A percentile compares a stretch with the other conserved stretches of the same genome.
phyloP scores from a whole-genome alignment of 129 eudicot genomes.

The Artemisia argyi region DNA sequence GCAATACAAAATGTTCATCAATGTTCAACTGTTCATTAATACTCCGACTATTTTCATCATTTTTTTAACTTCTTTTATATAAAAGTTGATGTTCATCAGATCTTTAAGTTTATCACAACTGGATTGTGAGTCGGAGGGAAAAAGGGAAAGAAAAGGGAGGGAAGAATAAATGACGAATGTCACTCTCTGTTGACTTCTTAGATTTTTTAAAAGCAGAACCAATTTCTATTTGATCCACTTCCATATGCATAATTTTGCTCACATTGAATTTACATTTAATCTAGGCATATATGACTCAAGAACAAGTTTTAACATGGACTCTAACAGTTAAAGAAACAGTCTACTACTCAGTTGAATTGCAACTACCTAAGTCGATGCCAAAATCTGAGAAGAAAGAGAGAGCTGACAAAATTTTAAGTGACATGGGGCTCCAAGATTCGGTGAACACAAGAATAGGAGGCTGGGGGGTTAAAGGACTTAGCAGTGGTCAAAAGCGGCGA shows the following conservation, averaged over 20 bases:
- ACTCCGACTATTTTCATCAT: too few relatives aligned
- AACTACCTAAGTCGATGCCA: conserved; percentile 60
- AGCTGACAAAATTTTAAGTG: conserved; percentile 63
- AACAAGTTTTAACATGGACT: conserved; percentile 23
- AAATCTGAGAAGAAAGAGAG: conserved; percentile 55
- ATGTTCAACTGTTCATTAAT: too few relatives aligned
- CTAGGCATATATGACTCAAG: conserved; percentile 85
- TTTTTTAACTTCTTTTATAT: too few relatives aligned
- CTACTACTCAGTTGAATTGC: conserved; percentile 77
- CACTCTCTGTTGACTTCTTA: too few relatives aligned
- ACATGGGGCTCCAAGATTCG: conserved; percentile 83
- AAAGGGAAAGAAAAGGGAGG: too few relatives aligned
- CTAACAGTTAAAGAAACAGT: conserved; percentile 65
- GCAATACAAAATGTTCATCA: too few relatives aligned
- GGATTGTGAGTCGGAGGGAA: too few relatives aligned
- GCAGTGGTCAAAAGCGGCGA: conserved; percentile 67
- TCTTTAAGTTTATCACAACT: too few relatives aligned
- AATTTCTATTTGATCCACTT: too few relatives aligned
- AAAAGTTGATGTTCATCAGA: too few relatives aligned
- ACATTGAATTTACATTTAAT: background rate
- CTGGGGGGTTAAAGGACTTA: conserved; percentile 61
- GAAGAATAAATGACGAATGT: too few relatives aligned
- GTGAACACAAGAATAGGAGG: conserved; percentile 72
- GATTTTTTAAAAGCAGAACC: too few relatives aligned
- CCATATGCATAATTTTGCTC: background rate